These are phyloP conservation scores for Bacidia gigantensis DNA, from an alignment of 495 filamentous ascomycete species.

Conservation along the genomic window DNA sequence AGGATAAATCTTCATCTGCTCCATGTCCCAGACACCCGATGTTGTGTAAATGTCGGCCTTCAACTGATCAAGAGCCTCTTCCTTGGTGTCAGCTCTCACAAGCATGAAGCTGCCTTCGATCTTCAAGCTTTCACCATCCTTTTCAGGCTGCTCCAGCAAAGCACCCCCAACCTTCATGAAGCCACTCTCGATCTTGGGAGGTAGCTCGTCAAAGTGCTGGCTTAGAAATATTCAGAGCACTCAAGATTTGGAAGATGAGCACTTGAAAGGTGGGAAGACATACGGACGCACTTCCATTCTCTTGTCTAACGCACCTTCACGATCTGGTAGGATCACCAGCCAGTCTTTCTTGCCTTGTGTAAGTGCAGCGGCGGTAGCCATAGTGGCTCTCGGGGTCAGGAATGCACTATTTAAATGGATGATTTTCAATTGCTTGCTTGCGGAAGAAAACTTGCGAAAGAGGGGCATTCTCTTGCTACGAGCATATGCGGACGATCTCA, in stretches of 20 bases:
- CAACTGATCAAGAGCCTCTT: not conserved
- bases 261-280: not conserved
- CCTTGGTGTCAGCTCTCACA: not conserved
- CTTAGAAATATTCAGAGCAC: not conserved
- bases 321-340: not conserved
- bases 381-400: not conserved
- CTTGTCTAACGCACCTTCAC: not conserved
- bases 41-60: not conserved
- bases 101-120: not conserved
- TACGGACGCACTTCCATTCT: not conserved
- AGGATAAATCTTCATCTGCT: not conserved
- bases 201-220: not conserved
- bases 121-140: not conserved
- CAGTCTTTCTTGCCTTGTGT: not conserved
- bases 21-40: not conserved
- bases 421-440: not conserved
- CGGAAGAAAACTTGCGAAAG: not conserved
- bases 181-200: not conserved
- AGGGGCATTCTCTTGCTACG: not conserved
- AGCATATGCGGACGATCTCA: not conserved
- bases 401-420: too few relatives aligned
- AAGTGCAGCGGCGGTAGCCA: not conserved
- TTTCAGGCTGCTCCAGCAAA: not conserved
- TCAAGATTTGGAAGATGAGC: not conserved
- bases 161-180: not conserved